phyloP scores from a whole-genome alignment of 1,139 yeast species.

The Scheffersomyces insectosa region DNA sequence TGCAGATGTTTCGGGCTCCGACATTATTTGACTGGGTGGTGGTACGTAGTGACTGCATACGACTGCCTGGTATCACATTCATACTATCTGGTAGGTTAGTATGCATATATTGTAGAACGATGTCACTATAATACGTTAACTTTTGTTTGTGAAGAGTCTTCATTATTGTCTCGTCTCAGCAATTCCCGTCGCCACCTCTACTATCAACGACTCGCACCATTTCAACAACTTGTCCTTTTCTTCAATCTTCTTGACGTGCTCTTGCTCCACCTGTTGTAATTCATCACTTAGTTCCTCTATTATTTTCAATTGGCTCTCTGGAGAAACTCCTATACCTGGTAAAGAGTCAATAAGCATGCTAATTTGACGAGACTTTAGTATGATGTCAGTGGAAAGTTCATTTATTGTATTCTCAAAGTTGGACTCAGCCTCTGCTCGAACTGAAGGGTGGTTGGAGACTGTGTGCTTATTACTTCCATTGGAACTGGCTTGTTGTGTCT shows the following conservation, averaged over 20 bases:
- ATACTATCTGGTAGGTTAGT: too few relatives aligned
- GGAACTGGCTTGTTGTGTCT: constrained; percentile 24
- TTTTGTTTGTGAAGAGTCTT: too few relatives aligned
- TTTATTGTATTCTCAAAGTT: constrained; percentile 58
- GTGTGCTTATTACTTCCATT: constrained; percentile 29
- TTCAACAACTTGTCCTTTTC: constrained; percentile 66
- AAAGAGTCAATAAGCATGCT: constrained; percentile 81
- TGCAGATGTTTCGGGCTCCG: too few relatives aligned
- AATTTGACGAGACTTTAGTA: constrained; percentile 83
- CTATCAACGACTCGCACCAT: constrained; percentile 70
- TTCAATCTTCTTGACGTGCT: constrained; percentile 56
- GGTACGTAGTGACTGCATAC: too few relatives aligned
- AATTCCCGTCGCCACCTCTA: constrained; percentile 59
- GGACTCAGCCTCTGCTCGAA: constrained; percentile 18
- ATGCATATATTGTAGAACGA: too few relatives aligned
- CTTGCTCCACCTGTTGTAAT: constrained; percentile 59
- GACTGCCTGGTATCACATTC: too few relatives aligned
- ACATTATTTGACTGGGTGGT: too few relatives aligned
- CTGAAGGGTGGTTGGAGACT: constrained; percentile 17
- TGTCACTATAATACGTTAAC: too few relatives aligned
- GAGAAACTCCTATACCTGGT: constrained; percentile 91
- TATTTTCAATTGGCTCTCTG: constrained; percentile 65
- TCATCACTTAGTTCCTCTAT: constrained; percentile 67
- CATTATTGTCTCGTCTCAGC: constrained; percentile 29
- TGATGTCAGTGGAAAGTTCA: constrained; percentile 80